Conservation (phyloP, 768 basidiomycete genomes). For the Lanmaoa pseudosensibilis region DNA sequence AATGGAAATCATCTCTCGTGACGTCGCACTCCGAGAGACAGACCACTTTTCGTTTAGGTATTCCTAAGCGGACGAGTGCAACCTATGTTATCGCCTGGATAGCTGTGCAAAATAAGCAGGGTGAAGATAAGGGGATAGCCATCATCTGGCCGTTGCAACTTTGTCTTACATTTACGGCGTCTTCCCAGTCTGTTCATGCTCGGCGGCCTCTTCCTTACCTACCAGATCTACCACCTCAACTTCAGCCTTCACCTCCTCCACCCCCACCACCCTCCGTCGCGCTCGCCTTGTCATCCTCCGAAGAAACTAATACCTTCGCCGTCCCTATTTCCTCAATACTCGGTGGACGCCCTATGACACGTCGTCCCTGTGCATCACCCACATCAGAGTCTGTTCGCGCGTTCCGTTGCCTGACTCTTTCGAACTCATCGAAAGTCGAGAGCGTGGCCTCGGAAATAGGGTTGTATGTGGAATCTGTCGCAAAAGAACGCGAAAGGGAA, state of each 20-base stretch:
- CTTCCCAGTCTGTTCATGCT: conserved; percentile 36
- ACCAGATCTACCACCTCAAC: conserved; percentile 62
- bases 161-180: conserved; percentile 47
- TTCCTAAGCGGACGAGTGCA: conserved; percentile 18
- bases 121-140: conserved; percentile 77
- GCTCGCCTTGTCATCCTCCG: conserved; percentile 22
- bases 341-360: conserved; percentile 32
- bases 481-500: conserved; percentile 75
- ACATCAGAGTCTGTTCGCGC: conserved; percentile 41
- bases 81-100: conserved; percentile 71
- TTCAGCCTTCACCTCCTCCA: conserved; percentile 54
- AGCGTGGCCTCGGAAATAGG: conserved; percentile 61
- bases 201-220: conserved; percentile 51
- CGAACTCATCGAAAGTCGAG: conserved; percentile 49
- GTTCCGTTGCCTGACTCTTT: conserved; percentile 53
- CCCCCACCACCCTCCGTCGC: conserved; percentile 37
- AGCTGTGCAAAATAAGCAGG: conserved; percentile 72
- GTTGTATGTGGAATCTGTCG: conserved; percentile 72
- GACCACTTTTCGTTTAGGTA: conserved; percentile 20
- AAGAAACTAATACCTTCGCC: not conserved
- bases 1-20: conserved; percentile 40
- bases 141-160: conserved; percentile 70
- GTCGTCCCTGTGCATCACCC: conserved; percentile 34
- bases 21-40: conserved; percentile 21
- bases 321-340: conserved; percentile 12